Base-by-base conservation (phyloP, 2,329 filamentous ascomycete genomes). In the Fusarium globosum region DNA sequence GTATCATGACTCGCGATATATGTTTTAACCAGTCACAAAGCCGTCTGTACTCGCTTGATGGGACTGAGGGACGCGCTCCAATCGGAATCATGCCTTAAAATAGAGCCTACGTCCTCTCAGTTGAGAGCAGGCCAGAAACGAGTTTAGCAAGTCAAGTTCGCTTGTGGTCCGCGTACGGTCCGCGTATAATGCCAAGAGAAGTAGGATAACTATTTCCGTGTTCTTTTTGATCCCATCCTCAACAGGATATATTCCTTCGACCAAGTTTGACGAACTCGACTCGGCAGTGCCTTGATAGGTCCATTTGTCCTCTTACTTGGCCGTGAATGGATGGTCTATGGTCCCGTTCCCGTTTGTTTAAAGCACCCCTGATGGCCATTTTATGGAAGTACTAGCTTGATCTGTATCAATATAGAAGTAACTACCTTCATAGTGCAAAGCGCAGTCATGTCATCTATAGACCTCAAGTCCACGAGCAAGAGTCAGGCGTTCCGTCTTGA, bases 321-420 rank as follows among this genome's bases (percentile, higher is more conserved):
- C 7, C 26, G 2, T 46, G 1, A 14, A 23, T 10, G 28, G 28
- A 33, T 7, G 18, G 21, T n/a, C 21, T 1, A 33, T n/a, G 15
- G 4, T 18, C 28, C 28, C 21, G 15, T 15, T n/a, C 4, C 21
- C 7, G 10, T 5, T 49, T 33, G 21, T n/a, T 4, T 11, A n/a
- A 3, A 18, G 10, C 1, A 13, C 15, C 21, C n/a, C 15, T 2
- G 7, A 9, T 18, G 21, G 2, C 10, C 46, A 49, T 4, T 2
- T 6, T 3, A 14, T 15, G 7, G 7, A 14, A n/a, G 3, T 7
- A 4, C 21, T 13, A 5, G 4, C 7, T 49, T 2, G 4, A 33
- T 33, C 11, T 18, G 0, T 18, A 11, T 10, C 12, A 13, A 9
- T 7, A 8, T 12, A 43, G 16, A 7, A 26, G 7, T 2, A 12